Percentiles rank a stretch among this genome's conserved stretches.
These are phyloP conservation scores for Boletales sp. DNA, from an alignment of 768 basidiomycete species.

Conservation along the genomic window DNA sequence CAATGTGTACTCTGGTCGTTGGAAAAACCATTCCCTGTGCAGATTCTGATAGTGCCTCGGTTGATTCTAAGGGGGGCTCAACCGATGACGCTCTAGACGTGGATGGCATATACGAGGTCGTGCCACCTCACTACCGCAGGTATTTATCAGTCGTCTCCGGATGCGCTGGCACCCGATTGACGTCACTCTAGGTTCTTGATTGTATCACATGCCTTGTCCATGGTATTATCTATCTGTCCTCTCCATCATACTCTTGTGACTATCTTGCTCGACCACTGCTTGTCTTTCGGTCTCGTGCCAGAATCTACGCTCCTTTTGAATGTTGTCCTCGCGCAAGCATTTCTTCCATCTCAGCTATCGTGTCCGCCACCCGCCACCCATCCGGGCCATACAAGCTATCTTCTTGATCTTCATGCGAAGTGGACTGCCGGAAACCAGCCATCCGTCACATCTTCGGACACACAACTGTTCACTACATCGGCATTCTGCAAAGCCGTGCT, in stretches of 20 bases:
- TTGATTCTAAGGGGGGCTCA: constrained; percentile 20
- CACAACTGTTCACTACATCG: constrained; percentile 24
- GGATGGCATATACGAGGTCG: constrained; percentile 46
- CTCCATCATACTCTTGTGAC: constrained; percentile 47
- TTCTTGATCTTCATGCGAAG: constrained; percentile 40
- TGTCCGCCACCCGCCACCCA: constrained; percentile 36
- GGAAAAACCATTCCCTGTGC: constrained; percentile 42
- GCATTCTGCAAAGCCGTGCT: constrained; percentile 23
- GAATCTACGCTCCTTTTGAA: constrained; percentile 45
- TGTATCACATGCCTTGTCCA: constrained; percentile 48
- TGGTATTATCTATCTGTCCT: constrained; percentile 44
- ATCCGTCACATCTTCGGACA: not conserved
- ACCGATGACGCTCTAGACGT: constrained; percentile 22
- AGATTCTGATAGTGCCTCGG: constrained; percentile 9
- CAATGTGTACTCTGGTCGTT: constrained; percentile 44
- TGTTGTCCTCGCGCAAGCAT: constrained; percentile 38
- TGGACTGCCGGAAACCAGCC: constrained; percentile 31
- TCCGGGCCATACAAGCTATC: constrained; percentile 44
- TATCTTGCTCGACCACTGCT: constrained; percentile 48
- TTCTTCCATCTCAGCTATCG: constrained; percentile 25
- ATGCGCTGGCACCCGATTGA: constrained; percentile 9
- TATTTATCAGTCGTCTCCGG: constrained; percentile 20
- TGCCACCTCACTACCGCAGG: constrained; percentile 53
- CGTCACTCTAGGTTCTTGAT: constrained; percentile 40
- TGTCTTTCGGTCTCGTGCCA: constrained; percentile 38